phyloP scores from a whole-genome alignment of 2,329 filamentous ascomycete species.

The Ophiostoma perfectum region DNA sequence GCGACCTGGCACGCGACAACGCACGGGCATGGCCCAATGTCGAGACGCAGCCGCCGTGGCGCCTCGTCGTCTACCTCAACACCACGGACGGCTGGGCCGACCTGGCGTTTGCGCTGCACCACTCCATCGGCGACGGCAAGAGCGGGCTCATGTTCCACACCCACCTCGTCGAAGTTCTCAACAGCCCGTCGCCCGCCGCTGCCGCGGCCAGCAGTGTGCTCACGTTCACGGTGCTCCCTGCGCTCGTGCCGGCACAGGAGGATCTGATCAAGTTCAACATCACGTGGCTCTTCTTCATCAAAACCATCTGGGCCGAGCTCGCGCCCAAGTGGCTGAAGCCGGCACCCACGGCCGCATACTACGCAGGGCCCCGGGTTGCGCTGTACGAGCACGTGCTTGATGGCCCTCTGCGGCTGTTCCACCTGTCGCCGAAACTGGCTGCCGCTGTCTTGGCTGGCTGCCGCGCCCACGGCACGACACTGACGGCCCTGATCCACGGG shows the following conservation, averaged over 20 bases:
- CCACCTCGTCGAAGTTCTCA: conserved; percentile 42
- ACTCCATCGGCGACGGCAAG: conserved; percentile 48
- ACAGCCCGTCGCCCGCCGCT: conserved; percentile 20
- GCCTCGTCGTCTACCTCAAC: conserved; percentile 36
- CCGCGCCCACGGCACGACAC: conserved; percentile 39
- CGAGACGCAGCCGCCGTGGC: conserved; percentile 43
- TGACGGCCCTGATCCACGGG: conserved; percentile 47
- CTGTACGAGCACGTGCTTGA: conserved; percentile 36
- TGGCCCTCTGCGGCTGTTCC: conserved; percentile 37
- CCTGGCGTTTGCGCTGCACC: conserved; percentile 47
- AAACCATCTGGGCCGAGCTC: conserved; percentile 38
- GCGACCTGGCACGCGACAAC: conserved; percentile 38
- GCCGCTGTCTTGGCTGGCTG: conserved; percentile 37
- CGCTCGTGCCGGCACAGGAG: conserved; percentile 40
- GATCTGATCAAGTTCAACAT: conserved; percentile 38
- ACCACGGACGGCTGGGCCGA: conserved; percentile 33
- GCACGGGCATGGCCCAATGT: conserved; percentile 40
- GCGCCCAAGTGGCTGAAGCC: conserved; percentile 37
- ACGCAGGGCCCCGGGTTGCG: conserved; percentile 38
- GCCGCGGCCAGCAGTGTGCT: conserved; percentile 27
- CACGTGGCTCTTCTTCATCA: conserved; percentile 39
- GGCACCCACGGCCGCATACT: conserved; percentile 29
- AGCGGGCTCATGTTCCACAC: conserved; percentile 47
- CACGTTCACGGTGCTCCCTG: conserved; percentile 31
- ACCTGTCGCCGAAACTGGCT: conserved; percentile 32